phyloP scores from a whole-genome alignment of 768 basidiomycete genomes.

The Basidioascus undulatus region DNA sequence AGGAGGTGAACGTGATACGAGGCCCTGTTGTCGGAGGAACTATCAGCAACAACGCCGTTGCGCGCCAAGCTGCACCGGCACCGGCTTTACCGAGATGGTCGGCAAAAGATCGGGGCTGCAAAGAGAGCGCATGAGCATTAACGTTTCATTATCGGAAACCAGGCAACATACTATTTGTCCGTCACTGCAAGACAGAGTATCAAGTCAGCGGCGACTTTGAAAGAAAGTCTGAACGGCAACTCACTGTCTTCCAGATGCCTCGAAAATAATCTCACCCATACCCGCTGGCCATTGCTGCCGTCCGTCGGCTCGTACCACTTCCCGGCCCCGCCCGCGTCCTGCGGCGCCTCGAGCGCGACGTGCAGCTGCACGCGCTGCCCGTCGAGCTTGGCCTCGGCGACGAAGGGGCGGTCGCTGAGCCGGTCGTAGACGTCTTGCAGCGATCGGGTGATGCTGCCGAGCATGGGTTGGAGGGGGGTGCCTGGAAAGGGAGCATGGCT shows the following conservation, averaged over 20 bases:
- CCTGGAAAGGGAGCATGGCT: constrained; percentile 22
- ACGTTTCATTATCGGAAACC: too few relatives aligned
- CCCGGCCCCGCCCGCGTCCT: constrained; percentile 10
- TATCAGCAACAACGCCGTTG: background rate
- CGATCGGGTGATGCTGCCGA: constrained; percentile 67
- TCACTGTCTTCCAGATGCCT: constrained; percentile 51
- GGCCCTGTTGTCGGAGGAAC: background rate
- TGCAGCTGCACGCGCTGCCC: constrained; percentile 28
- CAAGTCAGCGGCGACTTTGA: background rate
- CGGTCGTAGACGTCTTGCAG: constrained; percentile 59
- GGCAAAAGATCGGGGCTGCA: constrained; percentile 11
- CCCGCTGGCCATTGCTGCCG: constrained; percentile 13
- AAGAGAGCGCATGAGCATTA: too few relatives aligned
- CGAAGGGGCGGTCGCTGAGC: constrained; percentile 36
- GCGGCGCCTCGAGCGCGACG: constrained; percentile 10
- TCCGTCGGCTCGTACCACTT: constrained; percentile 14
- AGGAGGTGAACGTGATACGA: background rate
- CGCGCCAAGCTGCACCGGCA: background rate
- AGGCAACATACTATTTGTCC: constrained; percentile 37
- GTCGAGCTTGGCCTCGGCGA: constrained; percentile 79
- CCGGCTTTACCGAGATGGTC: constrained; percentile 1
- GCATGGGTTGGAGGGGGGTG: constrained; percentile 58
- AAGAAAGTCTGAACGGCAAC: background rate
- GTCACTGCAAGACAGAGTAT: constrained; percentile 31
- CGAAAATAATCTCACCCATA: constrained; percentile 48